Base-by-base conservation (phyloP, 78 protist genomes). In the Cavenderia fasciculata region DNA sequence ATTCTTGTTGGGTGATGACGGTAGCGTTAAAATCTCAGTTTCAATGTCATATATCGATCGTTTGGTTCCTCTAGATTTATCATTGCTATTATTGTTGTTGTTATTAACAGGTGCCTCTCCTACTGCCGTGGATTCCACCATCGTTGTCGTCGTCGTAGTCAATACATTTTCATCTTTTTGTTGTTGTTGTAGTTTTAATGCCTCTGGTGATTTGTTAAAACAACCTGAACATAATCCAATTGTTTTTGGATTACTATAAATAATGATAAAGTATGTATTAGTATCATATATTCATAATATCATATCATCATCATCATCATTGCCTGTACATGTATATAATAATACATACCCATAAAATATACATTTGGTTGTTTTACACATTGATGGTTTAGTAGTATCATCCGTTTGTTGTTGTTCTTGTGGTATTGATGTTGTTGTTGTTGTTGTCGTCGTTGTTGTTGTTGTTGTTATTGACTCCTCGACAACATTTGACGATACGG, bases 161-260 rank as follows among this genome's bases (percentile, higher is more conserved):
- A 25, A 10, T 49, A 33, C 29, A 38, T 5, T 31, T 62, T 43
- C 36, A 19, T 33, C 12, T 33, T 43, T 31, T 34, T 61, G 66
- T 34, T 75, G 27, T 44, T 61, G 46, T 59, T 61, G 68, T 77
- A 62, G 36, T 31, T 77, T 27, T 59, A 31, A 68, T n/a, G 49
- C 4, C 31, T 82, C 78, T n/a, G n/a, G n/a, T n/a, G n/a, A n/a
- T 43, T 68, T 82, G 23, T 65, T 46, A 68, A 31, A 82, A 82
- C 90, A 82, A 33, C 59, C 56, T 68, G 90, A 82, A 54, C 90
- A 82, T 43, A 82, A 41, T 18, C 78, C 90, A 46, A 43, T 51
- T 5, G 51, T 82, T 69, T 82, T 82, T 43, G 65, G 70, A 33
- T 82, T 82, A 8, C 90, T 78, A 54, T 23, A n/a, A 16, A 7